These are phyloP conservation scores for Suillus decipiens DNA, from an alignment of 768 basidiomycete genomes.

Conservation along the genomic window DNA sequence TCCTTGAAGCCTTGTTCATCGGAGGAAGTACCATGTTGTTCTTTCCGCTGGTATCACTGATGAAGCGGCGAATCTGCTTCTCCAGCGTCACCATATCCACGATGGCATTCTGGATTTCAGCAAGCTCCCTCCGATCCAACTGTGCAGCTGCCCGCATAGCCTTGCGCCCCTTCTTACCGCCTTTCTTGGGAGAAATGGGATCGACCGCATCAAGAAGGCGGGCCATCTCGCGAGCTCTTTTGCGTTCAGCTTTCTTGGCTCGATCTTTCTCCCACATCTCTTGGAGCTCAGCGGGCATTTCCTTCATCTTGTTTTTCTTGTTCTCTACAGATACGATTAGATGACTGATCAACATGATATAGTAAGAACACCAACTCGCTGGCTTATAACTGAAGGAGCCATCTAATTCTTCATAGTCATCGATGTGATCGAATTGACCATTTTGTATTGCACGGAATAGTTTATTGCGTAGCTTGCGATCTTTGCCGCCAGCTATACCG, in stretches of 20 bases:
- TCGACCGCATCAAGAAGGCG: conserved; percentile 61
- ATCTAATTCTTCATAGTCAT: conserved; percentile 28
- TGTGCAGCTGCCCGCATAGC: conserved; percentile 60
- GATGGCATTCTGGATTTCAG: conserved; percentile 48
- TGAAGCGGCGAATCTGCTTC: conserved; percentile 68
- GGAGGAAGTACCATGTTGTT: conserved; percentile 72
- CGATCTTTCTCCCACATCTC: conserved; percentile 83
- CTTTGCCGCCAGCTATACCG: conserved; percentile 43
- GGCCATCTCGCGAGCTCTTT: conserved; percentile 58
- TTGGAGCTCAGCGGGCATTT: conserved; percentile 57
- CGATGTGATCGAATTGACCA: conserved; percentile 49
- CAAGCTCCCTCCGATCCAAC: conserved; percentile 41
- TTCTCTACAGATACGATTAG: conserved; percentile 18
- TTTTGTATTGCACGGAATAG: conserved; percentile 61
- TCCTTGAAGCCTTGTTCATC: conserved; percentile 70
- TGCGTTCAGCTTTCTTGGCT: conserved; percentile 76
- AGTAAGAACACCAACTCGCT: conserved; percentile 47
- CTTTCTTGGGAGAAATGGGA: conserved; percentile 60
- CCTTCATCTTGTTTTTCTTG: conserved; percentile 52
- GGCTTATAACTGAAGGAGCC: conserved; percentile 30
- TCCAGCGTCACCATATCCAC: conserved; percentile 71
- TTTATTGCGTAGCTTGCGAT: conserved; percentile 53
- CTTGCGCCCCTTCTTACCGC: conserved; percentile 69
- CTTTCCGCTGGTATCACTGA: conserved; percentile 53
- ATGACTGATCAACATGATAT: background rate